Conservation (phyloP, 108 stramenopile genomes). For the Pseudonitzschia pungens region DNA sequence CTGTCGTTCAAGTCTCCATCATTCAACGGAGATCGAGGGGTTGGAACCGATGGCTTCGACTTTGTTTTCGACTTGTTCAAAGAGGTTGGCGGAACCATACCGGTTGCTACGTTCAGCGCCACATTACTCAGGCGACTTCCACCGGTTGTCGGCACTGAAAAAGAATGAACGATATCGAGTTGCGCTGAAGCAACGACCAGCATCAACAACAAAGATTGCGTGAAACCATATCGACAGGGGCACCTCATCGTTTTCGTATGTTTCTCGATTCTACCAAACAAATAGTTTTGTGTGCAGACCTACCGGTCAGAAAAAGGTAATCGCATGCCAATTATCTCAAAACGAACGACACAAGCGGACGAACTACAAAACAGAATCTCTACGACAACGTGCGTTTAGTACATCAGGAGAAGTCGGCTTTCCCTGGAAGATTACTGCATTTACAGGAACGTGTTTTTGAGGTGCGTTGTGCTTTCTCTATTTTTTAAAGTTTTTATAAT, state of each 20-base stretch:
- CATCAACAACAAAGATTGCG: neutral
- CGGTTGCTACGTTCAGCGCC: conserved; percentile 6
- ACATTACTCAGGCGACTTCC: neutral
- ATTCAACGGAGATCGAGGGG: neutral
- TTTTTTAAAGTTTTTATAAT: no score
- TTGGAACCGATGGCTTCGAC: neutral
- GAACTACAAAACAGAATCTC: no score
- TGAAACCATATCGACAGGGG: neutral
- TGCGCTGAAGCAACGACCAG: neutral
- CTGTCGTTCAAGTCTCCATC: neutral
- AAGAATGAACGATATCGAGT: neutral
- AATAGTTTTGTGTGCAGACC: neutral
- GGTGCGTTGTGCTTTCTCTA: no score
- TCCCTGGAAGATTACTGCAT: no score
- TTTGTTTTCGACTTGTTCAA: neutral
- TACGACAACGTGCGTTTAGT: no score
- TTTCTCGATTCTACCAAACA: neutral
- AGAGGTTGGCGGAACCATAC: neutral
- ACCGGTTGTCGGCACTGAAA: neutral
- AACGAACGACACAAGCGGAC: no score
- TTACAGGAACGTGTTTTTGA: no score
- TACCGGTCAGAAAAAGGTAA: no score
- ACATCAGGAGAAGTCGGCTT: no score
- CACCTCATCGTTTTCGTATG: neutral
- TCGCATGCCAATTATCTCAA: no score